Conservation (phyloP, 139 green algal species). For the Gonium pectorale region DNA sequence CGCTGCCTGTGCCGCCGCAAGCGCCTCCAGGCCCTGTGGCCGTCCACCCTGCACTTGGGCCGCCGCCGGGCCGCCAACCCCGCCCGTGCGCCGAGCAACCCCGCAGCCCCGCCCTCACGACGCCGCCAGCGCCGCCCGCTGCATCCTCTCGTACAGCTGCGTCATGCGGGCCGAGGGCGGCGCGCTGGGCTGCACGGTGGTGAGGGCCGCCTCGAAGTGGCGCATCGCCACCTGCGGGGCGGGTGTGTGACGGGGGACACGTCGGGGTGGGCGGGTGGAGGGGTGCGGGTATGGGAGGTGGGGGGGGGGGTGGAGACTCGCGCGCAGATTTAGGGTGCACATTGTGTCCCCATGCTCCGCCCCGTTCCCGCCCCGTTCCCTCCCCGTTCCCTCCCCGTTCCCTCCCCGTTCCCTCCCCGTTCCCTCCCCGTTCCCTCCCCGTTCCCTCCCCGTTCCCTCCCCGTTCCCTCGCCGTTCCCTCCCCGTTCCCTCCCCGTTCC, state of each 20-base stretch:
- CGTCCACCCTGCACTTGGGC: no score
- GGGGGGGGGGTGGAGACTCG: background rate
- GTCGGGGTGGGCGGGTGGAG: no score
- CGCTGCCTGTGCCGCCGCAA: no score
- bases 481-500: no score
- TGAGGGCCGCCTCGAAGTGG: conserved; percentile 62
- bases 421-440: no score
- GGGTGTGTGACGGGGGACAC: no score
- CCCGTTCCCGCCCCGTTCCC: background rate
- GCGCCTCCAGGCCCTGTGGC: no score
- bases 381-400: background rate
- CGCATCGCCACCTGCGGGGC: conserved; percentile 25
- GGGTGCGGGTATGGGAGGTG: no score
- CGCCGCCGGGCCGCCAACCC: no score
- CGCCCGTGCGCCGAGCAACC: no score
- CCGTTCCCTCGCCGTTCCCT: no score
- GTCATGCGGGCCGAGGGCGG: conserved; percentile 53
- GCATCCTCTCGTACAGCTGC: conserved; percentile 43
- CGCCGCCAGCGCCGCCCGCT: background rate
- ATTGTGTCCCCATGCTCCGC: background rate
- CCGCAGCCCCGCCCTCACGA: background rate
- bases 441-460: no score
- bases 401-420: conserved; percentile 84
- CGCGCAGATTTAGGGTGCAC: background rate
- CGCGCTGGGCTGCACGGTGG: conserved; percentile 60